Evolutionary conservation across 768 basidiomycete genomes (phyloP).

Genomic region (Tricholoma hemisulphureum): DNA sequence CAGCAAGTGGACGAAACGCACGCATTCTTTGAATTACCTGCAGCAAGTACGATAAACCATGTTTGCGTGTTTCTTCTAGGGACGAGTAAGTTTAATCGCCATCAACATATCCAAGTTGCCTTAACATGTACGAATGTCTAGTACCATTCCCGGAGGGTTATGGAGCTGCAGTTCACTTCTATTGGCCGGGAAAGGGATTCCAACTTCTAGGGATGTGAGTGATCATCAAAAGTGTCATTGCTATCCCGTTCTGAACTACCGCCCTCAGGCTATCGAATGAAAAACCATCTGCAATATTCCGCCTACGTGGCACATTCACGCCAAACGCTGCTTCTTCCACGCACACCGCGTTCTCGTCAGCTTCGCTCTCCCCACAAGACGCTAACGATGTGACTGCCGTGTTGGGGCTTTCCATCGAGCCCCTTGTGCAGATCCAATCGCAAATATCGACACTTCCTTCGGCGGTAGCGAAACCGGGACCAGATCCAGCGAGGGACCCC

Average conservation of each 20-base stretch:
- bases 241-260: neutral
- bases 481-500: slow-evolving; percentile 41
- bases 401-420: slow-evolving; percentile 80
- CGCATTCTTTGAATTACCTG: slow-evolving; percentile 71
- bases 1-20: slow-evolving; percentile 83
- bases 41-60: slow-evolving; percentile 77
- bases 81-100: slow-evolving; percentile 47
- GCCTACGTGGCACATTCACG: slow-evolving; percentile 64
- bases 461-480: slow-evolving; percentile 18
- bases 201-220: slow-evolving; percentile 81
- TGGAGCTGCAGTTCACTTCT: slow-evolving; percentile 81
- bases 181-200: slow-evolving; percentile 85
- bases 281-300: slow-evolving; percentile 87
- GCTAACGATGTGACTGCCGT: slow-evolving; percentile 61
- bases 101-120: slow-evolving; percentile 1
- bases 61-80: slow-evolving; percentile 83
- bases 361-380: slow-evolving; percentile 21
- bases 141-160: slow-evolving; percentile 84
- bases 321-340: slow-evolving; percentile 33
- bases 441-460: slow-evolving; percentile 54
- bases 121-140: slow-evolving; percentile 16
- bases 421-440: slow-evolving; percentile 56
- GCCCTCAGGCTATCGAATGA: slow-evolving; percentile 76
- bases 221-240: neutral
- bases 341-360: slow-evolving; percentile 39